Evolutionary conservation across 1,139 yeast species (phyloP), one percentile per base, ranked within the genome.

Genomic region (Groenewaldozyma sp.): DNA sequence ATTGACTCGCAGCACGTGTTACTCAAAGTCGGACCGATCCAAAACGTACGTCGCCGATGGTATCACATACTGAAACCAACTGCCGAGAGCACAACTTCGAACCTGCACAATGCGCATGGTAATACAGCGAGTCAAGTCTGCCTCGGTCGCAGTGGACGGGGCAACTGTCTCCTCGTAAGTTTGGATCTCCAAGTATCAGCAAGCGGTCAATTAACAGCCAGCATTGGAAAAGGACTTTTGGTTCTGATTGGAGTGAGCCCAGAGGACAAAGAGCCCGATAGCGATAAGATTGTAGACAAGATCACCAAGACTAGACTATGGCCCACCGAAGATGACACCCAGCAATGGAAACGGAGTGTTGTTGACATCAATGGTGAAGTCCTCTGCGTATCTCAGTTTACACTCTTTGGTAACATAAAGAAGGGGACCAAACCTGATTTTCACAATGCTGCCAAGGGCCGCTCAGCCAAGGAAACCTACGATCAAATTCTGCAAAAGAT

Each of bases 401-500:
- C 98, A 0, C 67, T 88, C 29, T 76, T 81, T 56, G 97, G 87
- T 0, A 80, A 75, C 24, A 74, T 91, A 18, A 81, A 76, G 52
- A 88, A 88, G 59, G 96, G 96, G 3, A 73, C 94, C 4, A 88
- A 87, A 55, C 97, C 97, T 0, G 96, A 88, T 54, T 87, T 88
- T 59, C 96, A 88, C 56, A 67, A 68, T 44, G 96, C 96, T 0
- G 94, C 87, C 40, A 82, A 81, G 59, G 95, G 73, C 40, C 74
- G 68, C n/a, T 60, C 69, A 1, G 96, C 97, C 0, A 63, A 65
- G 24, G 74, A 66, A 13, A 62, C 86, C 41, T 91, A 87, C 56
- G 71, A 79, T n/a, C 54, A 58, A 34, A 82, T 87, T 42, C 62
- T 84, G 45, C 49, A 47, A 0, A 50, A 63, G 63, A 45, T 66